Conservation (phyloP, 768 basidiomycete genomes). For the Pholiota microspora region DNA sequence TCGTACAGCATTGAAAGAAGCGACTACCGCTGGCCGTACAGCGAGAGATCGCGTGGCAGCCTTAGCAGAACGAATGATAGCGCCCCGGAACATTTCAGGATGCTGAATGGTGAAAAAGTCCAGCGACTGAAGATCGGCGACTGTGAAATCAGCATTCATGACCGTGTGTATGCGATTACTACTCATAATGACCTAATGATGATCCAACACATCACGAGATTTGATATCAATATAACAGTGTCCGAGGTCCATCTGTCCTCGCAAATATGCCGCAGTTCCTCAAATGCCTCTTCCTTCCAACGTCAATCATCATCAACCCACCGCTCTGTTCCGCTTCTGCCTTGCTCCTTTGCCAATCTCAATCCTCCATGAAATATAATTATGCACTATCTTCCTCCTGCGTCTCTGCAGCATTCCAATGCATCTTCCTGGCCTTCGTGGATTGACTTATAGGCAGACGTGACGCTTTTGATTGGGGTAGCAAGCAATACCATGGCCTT, state of each 20-base stretch:
- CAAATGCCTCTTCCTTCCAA: slow-evolving; percentile 1
- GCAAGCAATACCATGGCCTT: too few relatives aligned
- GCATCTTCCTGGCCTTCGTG: too few relatives aligned
- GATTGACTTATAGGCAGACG: too few relatives aligned
- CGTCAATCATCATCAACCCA: not conserved
- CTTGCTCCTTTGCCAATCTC: too few relatives aligned
- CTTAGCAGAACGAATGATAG: slow-evolving; percentile 22
- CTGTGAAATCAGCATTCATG: not conserved
- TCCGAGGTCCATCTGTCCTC: slow-evolving; percentile 17
- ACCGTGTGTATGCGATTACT: not conserved
- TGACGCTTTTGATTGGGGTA: too few relatives aligned
- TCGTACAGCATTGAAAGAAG: slow-evolving; percentile 4
- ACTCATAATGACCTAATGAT: slow-evolving; percentile 13
- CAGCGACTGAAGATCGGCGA: not conserved
- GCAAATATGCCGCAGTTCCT: slow-evolving; percentile 27
- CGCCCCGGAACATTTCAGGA: slow-evolving; percentile 28
- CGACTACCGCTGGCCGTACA: slow-evolving; percentile 5
- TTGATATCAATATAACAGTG: slow-evolving; percentile 4
- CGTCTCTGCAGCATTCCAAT: too few relatives aligned
- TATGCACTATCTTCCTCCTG: too few relatives aligned
- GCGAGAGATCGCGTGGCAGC: slow-evolving; percentile 11
- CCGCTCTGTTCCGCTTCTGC: not conserved
- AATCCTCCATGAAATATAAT: too few relatives aligned
- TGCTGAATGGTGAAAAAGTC: not conserved
- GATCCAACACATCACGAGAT: slow-evolving; percentile 12